These are phyloP conservation scores for Conticribra guillardii DNA, from an alignment of 108 stramenopile species.

Conservation along the genomic window DNA sequence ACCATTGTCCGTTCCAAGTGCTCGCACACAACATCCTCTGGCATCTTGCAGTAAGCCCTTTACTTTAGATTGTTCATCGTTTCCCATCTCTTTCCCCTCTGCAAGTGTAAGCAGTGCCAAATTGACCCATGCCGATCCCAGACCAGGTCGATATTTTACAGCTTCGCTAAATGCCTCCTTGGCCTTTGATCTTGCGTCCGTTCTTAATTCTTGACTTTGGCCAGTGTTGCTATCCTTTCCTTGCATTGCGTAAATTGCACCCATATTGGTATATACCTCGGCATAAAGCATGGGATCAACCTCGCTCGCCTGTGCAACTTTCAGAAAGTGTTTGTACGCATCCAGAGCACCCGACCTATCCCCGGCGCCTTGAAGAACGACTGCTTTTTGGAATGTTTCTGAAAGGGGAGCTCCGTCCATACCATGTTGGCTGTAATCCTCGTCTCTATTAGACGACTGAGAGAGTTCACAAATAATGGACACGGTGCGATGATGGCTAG, in stretches of 20 bases:
- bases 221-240: constrained; percentile 5
- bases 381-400: constrained; percentile 41
- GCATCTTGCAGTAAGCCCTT: constrained; percentile 35
- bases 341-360: constrained; percentile 28
- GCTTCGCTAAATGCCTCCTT: constrained; percentile 30
- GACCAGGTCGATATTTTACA: constrained; percentile 34
- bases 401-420: constrained; percentile 26
- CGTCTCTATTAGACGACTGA: too few relatives aligned
- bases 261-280: constrained; percentile 47
- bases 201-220: not conserved
- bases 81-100: constrained; percentile 37
- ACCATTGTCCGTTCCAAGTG: constrained; percentile 45
- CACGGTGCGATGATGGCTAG: too few relatives aligned
- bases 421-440: constrained; percentile 2
- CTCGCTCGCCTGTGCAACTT: constrained; percentile 24
- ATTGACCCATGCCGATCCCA: constrained; percentile 50
- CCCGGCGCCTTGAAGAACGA: constrained; percentile 36
- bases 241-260: constrained; percentile 46
- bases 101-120: constrained; percentile 33
- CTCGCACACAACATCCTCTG: constrained; percentile 44
- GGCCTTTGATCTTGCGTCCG: constrained; percentile 22
- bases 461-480: too few relatives aligned
- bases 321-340: constrained; percentile 35
- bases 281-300: constrained; percentile 44
- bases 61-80: constrained; percentile 18